Conservation (phyloP, 1,284 basidiomycete genomes). For the Erythrobasidium hasegawianum region DNA sequence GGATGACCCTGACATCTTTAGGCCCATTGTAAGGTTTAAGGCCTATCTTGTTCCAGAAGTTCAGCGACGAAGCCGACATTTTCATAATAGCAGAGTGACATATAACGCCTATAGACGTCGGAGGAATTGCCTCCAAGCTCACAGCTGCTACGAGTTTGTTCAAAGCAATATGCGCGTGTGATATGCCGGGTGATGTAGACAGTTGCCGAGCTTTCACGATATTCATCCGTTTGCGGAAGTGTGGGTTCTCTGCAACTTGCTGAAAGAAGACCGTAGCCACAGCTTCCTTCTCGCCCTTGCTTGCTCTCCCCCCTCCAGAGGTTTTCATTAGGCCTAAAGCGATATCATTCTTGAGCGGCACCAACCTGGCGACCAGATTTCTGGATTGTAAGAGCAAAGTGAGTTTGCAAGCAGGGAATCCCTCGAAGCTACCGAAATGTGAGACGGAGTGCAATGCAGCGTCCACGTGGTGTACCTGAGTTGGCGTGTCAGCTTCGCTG, state of each 20-base stretch:
- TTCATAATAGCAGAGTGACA: slow-evolving; percentile 55
- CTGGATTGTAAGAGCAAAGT: no score
- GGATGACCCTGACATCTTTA: slow-evolving; percentile 57
- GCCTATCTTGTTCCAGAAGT: slow-evolving; percentile 78
- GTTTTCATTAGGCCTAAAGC: no score
- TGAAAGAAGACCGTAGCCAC: slow-evolving; percentile 29
- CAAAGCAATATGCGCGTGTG: no score
- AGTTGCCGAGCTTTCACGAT: no score
- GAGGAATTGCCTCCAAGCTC: background rate
- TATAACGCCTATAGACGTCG: slow-evolving; percentile 10
- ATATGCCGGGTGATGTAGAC: no score
- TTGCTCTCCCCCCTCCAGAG: background rate
- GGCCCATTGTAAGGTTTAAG: slow-evolving; percentile 63
- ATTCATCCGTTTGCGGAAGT: slow-evolving; percentile 11
- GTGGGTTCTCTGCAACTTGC: slow-evolving; percentile 20
- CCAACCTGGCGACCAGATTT: no score
- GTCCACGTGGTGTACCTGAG: no score
- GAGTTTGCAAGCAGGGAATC: no score
- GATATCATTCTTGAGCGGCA: no score
- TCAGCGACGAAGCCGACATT: slow-evolving; percentile 62
- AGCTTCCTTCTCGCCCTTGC: slow-evolving; percentile 25
- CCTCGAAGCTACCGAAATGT: no score
- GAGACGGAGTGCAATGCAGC: no score
- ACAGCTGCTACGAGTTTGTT: background rate
- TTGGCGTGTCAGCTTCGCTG: no score